Percentiles rank a stretch among this genome's conserved stretches.
phyloP scores from a whole-genome alignment of 2,329 filamentous ascomycete species.

The Lachnellula suecica region DNA sequence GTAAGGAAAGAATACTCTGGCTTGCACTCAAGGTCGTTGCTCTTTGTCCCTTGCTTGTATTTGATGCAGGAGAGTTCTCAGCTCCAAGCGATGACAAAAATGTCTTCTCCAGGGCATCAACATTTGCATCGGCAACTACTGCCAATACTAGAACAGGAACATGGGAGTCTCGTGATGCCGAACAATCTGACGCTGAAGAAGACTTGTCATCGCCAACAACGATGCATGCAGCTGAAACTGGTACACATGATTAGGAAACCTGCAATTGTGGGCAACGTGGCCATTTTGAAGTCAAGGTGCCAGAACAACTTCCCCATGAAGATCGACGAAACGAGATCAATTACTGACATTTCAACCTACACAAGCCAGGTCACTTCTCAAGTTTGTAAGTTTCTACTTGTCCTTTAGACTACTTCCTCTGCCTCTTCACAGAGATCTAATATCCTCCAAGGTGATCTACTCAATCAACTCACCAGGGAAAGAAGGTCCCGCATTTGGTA shows the following conservation, averaged over 20 bases:
- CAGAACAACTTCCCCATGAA: not conserved
- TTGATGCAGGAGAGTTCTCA: slow-evolving; percentile 15
- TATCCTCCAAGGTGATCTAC: not conserved
- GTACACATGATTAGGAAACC: slow-evolving; percentile 6
- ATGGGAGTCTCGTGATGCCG: slow-evolving; percentile 11
- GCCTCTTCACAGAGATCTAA: not conserved
- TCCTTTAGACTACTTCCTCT: not conserved
- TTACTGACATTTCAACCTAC: not conserved
- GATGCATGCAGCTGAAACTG: slow-evolving; percentile 2
- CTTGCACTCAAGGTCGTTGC: slow-evolving; percentile 19
- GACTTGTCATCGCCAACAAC: slow-evolving; percentile 14
- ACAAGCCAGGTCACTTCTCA: not conserved
- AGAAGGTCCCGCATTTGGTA: not conserved
- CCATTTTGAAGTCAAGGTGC: not conserved
- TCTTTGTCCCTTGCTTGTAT: slow-evolving; percentile 15
- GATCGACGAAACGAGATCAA: not conserved
- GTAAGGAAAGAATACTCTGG: slow-evolving; percentile 27
- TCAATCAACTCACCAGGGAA: not conserved
- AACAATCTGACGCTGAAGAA: slow-evolving; percentile 15
- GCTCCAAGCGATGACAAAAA: not conserved
- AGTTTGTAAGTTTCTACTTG: not conserved
- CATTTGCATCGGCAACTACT: slow-evolving; percentile 13
- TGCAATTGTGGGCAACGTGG: not conserved
- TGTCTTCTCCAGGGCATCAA: slow-evolving; percentile 6
- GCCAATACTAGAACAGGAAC: slow-evolving; percentile 1